Conservation (phyloP, 345 rosid genomes). For the Turnera subulata region DNA sequence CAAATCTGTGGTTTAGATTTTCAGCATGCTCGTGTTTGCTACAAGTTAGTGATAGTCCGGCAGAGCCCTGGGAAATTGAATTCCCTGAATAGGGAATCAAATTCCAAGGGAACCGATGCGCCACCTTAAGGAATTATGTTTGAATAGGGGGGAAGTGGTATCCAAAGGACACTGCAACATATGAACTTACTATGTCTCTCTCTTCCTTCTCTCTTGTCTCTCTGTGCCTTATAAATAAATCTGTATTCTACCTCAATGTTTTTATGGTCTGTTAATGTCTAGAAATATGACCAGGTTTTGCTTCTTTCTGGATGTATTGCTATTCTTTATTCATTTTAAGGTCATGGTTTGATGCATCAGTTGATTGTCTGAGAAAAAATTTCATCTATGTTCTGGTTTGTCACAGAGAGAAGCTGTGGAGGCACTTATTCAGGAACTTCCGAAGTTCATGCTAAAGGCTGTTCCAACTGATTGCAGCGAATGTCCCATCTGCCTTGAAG, state of each 20-base stretch:
- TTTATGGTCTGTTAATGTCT: background rate
- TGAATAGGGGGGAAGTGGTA: too few relatives aligned
- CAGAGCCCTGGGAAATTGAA: background rate
- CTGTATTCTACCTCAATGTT: background rate
- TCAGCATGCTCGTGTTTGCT: background rate
- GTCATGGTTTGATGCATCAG: background rate
- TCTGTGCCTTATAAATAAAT: too few relatives aligned
- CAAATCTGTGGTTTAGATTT: background rate
- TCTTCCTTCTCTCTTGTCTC: too few relatives aligned
- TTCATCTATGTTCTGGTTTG: constrained; percentile 4
- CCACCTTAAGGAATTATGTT: too few relatives aligned
- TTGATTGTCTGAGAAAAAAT: background rate
- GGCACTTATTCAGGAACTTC: constrained; percentile 95
- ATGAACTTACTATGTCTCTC: too few relatives aligned
- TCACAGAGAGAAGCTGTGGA: constrained; percentile 90
- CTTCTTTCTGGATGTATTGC: background rate
- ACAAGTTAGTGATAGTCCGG: background rate
- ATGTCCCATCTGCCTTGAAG: constrained; percentile 98
- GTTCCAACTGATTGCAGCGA: constrained; percentile 97
- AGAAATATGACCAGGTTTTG: too few relatives aligned
- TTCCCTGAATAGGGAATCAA: too few relatives aligned
- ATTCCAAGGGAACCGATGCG: too few relatives aligned
- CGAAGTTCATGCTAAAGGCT: constrained; percentile 90
- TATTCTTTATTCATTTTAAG: background rate
- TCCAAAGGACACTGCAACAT: too few relatives aligned